Base-by-base conservation (phyloP, 129 eudicot species). In the Artemisia argyi region DNA sequence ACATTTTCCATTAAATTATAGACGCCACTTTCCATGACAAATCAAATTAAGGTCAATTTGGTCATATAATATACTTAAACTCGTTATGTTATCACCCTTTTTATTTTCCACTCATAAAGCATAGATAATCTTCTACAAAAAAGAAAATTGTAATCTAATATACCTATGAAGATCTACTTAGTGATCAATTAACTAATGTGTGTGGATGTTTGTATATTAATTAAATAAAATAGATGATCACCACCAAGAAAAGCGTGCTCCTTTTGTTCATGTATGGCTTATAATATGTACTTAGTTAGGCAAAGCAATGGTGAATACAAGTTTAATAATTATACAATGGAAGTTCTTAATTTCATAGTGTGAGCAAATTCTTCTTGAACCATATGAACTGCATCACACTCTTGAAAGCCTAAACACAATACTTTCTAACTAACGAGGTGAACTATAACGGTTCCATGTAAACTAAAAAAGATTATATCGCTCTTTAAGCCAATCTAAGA, bases 1-100 rank as follows among this genome's bases (percentile, higher is more conserved):
- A 77, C 72, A 77, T 22, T 62, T 77, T 42, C 76, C 76, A 69
- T 61, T 62, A 39, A 63, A 70, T 20, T 68, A 68, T 50, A 60
- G 46, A 20, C 53, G 47, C 65, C 72, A 65, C 72, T 39, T 48
- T 77, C 50, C 48, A 61, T 32, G 58, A 69, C 57, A 55, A 52
- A 69, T 26, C 70, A 32, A 14, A 24, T 32, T 11, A 49, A 61
- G 69, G 30, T 61, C 55, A 69, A 51, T 70, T 52, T 77, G 52
- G 16, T 77, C 76, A 52, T 77, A 51, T 39, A n/a, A 26, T 70
- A 42, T 69, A 20, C 69, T 39, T 42, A 11, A 30, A 61, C 55
- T 77, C 65, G 22, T 59, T 51, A 77, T 61, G 47, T 39, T 52
- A 60, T 61, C 61, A 32, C 62, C 44, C 11, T 61, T 69, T 59